Evolutionary conservation across 2,329 filamentous ascomycete genomes (phyloP).

Genomic region (Penicillium sp.): DNA sequence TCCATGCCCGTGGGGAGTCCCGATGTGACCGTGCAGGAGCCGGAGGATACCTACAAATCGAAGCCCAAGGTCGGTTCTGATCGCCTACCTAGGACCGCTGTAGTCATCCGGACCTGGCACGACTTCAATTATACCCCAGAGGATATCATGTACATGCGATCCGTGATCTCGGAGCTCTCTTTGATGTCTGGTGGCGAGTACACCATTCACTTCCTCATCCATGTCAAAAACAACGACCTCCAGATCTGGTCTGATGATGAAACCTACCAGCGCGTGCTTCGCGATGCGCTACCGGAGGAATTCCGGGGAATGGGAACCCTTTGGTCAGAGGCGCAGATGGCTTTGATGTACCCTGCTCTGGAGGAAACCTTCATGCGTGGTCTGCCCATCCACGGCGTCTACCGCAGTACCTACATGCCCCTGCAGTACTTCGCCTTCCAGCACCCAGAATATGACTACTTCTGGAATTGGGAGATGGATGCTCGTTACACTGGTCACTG

Average conservation of each 20-base stretch:
- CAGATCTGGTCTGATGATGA: conserved; percentile 80
- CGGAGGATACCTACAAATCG: conserved; percentile 20
- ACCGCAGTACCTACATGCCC: conserved; percentile 89
- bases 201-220: conserved; percentile 76
- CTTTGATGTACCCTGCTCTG: conserved; percentile 82
- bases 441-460: conserved; percentile 75
- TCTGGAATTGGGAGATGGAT: conserved; percentile 90
- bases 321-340: conserved; percentile 94
- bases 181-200: conserved; percentile 80
- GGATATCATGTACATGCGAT: conserved; percentile 76
- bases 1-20: conserved; percentile 34
- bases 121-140: conserved; percentile 78
- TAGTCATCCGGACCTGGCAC: conserved; percentile 78
- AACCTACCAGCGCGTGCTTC: conserved; percentile 71
- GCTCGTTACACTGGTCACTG: conserved; percentile 77
- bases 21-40: conserved; percentile 18
- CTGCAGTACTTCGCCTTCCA: conserved; percentile 88
- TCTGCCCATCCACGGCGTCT: conserved; percentile 84
- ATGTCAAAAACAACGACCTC: conserved; percentile 75
- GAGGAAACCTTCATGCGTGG: conserved; percentile 72
- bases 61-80: conserved; percentile 22
- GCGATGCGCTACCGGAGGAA: conserved; percentile 70
- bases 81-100: conserved; percentile 61
- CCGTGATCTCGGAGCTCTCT: conserved; percentile 75
- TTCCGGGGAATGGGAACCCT: conserved; percentile 86